Evolutionary conservation across 352 stramenopile genomes (phyloP).

Genomic region (Globisporangium cystogenes): DNA sequence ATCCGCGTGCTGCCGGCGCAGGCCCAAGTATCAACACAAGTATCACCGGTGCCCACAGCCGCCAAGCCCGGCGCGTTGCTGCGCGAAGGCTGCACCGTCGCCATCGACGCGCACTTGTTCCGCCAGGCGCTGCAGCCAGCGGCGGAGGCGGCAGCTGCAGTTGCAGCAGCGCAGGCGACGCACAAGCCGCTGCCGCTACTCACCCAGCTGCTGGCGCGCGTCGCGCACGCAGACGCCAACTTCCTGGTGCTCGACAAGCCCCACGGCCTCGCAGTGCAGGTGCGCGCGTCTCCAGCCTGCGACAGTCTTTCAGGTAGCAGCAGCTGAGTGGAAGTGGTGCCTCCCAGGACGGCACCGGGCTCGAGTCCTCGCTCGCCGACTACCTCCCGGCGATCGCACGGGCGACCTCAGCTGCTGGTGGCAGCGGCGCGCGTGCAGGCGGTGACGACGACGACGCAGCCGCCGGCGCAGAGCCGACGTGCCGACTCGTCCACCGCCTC

Average conservation of each 20-base stretch:
- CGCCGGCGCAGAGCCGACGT: constrained; percentile 12
- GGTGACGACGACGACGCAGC: neutral
- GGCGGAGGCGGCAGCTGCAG: neutral
- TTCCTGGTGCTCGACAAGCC: constrained; percentile 70
- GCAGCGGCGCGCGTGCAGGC: neutral
- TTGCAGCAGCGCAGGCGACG: neutral
- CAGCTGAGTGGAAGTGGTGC: neutral
- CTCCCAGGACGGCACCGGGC: constrained; percentile 30
- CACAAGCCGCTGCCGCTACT: constrained; percentile 1
- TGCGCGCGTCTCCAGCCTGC: neutral
- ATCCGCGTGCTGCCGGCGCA: constrained; percentile 34
- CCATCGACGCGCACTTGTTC: constrained; percentile 51
- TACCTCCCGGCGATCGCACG: constrained; percentile 40
- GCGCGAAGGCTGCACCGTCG: constrained; percentile 29
- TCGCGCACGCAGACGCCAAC: constrained; percentile 49
- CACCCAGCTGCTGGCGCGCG: constrained; percentile 17
- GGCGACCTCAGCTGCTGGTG: constrained; percentile 3
- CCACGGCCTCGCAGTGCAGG: constrained; percentile 57
- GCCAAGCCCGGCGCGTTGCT: constrained; percentile 17
- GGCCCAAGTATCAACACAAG: neutral
- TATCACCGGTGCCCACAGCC: neutral
- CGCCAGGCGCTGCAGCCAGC: constrained; percentile 17
- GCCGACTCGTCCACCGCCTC: constrained; percentile 59
- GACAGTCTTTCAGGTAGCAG: no score
- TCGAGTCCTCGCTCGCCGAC: constrained; percentile 32